Percentiles rank a stretch among this genome's conserved stretches.
These are phyloP conservation scores for Lasiosphaeriaceae sp. DNA, from an alignment of 495 filamentous ascomycete species.

Conservation along the genomic window DNA sequence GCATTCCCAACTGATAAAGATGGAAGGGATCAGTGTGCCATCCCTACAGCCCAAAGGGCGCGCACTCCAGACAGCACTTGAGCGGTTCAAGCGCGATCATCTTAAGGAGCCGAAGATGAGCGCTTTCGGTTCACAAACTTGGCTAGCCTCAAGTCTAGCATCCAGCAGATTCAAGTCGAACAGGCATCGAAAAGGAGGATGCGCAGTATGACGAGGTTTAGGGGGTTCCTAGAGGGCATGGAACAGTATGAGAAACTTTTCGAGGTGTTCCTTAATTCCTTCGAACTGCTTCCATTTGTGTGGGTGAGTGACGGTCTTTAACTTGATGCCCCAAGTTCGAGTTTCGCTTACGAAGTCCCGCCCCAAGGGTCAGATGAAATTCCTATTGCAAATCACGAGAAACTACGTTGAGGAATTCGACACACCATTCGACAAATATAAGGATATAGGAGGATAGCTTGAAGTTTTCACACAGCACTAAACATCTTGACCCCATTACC, in stretches of 20 bases:
- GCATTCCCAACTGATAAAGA: too few species aligned
- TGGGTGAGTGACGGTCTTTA: constrained; percentile 1
- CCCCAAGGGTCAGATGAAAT: constrained; percentile 2
- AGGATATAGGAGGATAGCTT: constrained; percentile 7
- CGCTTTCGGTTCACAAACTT: constrained; percentile 1
- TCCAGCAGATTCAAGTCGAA: constrained; percentile 4
- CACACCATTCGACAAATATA: neutral
- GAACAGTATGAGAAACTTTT: constrained; percentile 7
- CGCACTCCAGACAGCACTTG: neutral
- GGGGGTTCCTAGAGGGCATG: constrained; percentile 5
- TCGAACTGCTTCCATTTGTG: constrained; percentile 1
- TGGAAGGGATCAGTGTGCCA: too few species aligned
- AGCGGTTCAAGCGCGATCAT: neutral
- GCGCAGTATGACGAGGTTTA: constrained; percentile 1
- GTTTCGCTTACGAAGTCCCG: neutral
- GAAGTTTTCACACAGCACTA: constrained; percentile 1
- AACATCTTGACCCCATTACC: too few species aligned
- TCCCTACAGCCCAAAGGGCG: too few species aligned
- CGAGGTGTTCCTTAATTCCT: constrained; percentile 6
- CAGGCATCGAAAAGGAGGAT: neutral
- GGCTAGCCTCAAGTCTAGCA: neutral
- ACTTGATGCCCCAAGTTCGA: neutral
- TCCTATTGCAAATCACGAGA: constrained; percentile 4
- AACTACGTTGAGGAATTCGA: constrained; percentile 6
- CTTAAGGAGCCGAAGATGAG: neutral